Evolutionary conservation across 345 rosid species (phyloP).

Genomic region (Limnanthes douglasii): DNA sequence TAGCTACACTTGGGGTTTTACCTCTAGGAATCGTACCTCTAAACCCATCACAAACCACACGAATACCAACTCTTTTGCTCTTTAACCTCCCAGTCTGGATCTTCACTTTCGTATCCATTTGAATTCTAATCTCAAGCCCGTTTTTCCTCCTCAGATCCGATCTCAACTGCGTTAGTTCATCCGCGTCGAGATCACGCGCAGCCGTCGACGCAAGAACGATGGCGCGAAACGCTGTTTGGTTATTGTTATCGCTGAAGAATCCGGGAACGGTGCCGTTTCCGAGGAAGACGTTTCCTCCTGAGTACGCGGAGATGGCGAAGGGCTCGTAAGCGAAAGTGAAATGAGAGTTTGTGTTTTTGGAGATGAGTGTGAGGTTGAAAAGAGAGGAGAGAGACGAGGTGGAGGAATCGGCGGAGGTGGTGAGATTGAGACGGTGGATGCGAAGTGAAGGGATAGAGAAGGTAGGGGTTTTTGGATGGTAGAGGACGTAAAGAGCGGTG

Average conservation of each 20-base stretch:
- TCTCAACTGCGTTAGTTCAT: slow-evolving; percentile 34
- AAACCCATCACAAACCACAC: slow-evolving; percentile 55
- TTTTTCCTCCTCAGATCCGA: slow-evolving; percentile 55
- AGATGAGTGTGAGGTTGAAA: slow-evolving; percentile 62
- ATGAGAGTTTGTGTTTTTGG: slow-evolving; percentile 71
- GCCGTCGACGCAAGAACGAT: slow-evolving; percentile 33
- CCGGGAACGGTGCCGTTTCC: slow-evolving; percentile 73
- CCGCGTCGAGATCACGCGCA: slow-evolving; percentile 56
- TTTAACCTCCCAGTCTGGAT: slow-evolving; percentile 38
- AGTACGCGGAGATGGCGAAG: slow-evolving; percentile 22
- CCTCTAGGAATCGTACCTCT: slow-evolving; percentile 56
- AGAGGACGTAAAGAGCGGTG: slow-evolving; percentile 59
- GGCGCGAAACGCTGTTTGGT: slow-evolving; percentile 44
- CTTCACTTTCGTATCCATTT: slow-evolving; percentile 51
- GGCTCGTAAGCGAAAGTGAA: slow-evolving; percentile 58
- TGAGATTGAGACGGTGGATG: slow-evolving; percentile 49
- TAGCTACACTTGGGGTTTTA: slow-evolving; percentile 49
- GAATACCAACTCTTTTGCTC: slow-evolving; percentile 69
- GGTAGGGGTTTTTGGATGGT: slow-evolving; percentile 62
- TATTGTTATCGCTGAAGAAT: slow-evolving; percentile 31
- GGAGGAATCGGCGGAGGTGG: slow-evolving; percentile 56
- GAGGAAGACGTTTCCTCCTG: slow-evolving; percentile 29
- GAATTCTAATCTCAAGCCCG: slow-evolving; percentile 34
- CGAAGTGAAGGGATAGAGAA: slow-evolving; percentile 63
- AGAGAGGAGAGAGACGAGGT: slow-evolving; percentile 46